Evolutionary conservation across 768 basidiomycete genomes (phyloP).

Genomic region (Naganishia randhawae): DNA sequence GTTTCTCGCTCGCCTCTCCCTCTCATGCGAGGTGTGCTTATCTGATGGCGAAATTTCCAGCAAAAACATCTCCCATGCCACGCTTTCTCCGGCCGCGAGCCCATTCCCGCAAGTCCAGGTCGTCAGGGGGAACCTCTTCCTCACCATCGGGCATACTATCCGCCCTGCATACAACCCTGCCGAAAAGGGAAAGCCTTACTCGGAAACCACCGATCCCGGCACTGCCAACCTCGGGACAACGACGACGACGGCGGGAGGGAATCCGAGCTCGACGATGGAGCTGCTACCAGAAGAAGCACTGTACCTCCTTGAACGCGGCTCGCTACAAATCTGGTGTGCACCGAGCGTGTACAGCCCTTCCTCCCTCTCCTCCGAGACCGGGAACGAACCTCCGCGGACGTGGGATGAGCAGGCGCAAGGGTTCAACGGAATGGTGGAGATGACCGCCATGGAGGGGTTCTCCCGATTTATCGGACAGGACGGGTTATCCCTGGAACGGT

Average conservation of each 20-base stretch:
- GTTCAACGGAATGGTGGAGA: constrained; percentile 51
- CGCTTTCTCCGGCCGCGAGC: constrained; percentile 32
- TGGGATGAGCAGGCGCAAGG: constrained; percentile 45
- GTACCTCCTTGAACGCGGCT: constrained; percentile 86
- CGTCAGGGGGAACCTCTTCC: constrained; percentile 73
- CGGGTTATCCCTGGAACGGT: constrained; percentile 73
- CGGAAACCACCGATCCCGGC: no score
- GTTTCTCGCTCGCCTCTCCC: not conserved
- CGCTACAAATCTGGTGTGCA: constrained; percentile 56
- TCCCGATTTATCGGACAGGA: constrained; percentile 76
- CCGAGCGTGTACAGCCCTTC: constrained; percentile 33
- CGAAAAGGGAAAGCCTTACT: constrained; percentile 29
- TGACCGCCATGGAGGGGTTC: constrained; percentile 88
- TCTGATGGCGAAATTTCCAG: constrained; percentile 28
- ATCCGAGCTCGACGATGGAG: constrained; percentile 65
- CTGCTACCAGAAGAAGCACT: constrained; percentile 91
- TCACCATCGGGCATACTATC: constrained; percentile 73
- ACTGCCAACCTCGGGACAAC: not conserved
- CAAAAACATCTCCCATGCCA: constrained; percentile 50
- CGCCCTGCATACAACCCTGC: constrained; percentile 50
- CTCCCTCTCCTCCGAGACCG: constrained; percentile 24
- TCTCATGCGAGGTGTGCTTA: not conserved
- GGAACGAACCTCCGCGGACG: constrained; percentile 53
- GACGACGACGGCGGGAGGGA: constrained; percentile 50
- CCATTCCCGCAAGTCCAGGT: constrained; percentile 44